Percentiles rank a stretch among this genome's conserved stretches.
Evolutionary conservation across 2,329 filamentous ascomycete species (phyloP).

Genomic region (Macroventuria anomochaeta): DNA sequence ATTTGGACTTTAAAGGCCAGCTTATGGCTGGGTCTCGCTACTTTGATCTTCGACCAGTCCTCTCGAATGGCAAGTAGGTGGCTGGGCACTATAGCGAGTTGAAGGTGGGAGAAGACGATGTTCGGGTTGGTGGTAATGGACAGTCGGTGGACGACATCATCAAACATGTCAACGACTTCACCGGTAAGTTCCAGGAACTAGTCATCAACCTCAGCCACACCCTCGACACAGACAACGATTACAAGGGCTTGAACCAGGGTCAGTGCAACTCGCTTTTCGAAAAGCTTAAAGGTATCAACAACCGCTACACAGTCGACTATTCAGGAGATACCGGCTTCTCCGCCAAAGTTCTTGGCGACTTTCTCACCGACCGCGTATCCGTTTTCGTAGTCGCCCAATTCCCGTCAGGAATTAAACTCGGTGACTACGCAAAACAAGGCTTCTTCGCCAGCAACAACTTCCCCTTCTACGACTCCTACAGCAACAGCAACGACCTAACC

Average conservation of each 20-base stretch:
- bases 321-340: conserved; percentile 40
- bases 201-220: conserved; percentile 57
- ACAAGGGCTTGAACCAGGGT: conserved; percentile 46
- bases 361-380: conserved; percentile 46
- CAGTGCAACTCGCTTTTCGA: conserved; percentile 55
- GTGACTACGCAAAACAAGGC: conserved; percentile 42
- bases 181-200: conserved; percentile 53
- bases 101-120: conserved; percentile 42
- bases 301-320: conserved; percentile 44
- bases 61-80: conserved; percentile 51
- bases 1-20: conserved; percentile 55
- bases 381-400: conserved; percentile 48
- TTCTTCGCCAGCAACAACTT: conserved; percentile 46
- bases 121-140: conserved; percentile 56
- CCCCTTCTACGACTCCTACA: conserved; percentile 46
- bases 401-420: conserved; percentile 36
- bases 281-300: conserved; percentile 52
- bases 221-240: conserved; percentile 51
- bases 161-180: conserved; percentile 56
- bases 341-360: conserved; percentile 43
- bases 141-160: conserved; percentile 54
- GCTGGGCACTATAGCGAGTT: conserved; percentile 51
- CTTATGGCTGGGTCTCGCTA: conserved; percentile 55
- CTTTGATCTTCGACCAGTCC: conserved; percentile 57
- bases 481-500: conserved; percentile 42